These are phyloP conservation scores for Gaertneriomyces sp. DNA, from an alignment of 192 early-diverging fungal genomes.

Conservation along the genomic window DNA sequence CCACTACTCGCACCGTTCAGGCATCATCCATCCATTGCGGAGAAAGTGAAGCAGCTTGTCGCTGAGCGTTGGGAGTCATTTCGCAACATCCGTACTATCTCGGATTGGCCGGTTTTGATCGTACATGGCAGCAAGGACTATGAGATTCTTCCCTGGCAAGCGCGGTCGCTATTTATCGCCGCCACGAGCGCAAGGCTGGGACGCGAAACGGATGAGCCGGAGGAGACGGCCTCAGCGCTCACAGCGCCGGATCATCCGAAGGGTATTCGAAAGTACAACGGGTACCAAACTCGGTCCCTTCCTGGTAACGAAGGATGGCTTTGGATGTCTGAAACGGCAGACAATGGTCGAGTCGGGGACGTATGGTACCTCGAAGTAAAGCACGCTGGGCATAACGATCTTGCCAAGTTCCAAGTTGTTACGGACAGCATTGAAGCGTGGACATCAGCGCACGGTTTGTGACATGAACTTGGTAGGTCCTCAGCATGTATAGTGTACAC, in stretches of 20 bases:
- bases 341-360: background rate
- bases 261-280: background rate
- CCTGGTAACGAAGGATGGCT: slow-evolving; percentile 14
- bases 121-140: slow-evolving; percentile 43
- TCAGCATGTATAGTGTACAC: too few species aligned
- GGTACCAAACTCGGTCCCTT: slow-evolving; percentile 1
- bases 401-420: slow-evolving; percentile 32
- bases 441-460: slow-evolving; percentile 2
- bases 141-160: slow-evolving; percentile 43
- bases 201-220: slow-evolving; percentile 9
- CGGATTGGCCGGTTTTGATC: slow-evolving; percentile 38
- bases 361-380: slow-evolving; percentile 38
- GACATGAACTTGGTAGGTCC: too few species aligned
- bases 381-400: slow-evolving; percentile 39
- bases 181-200: slow-evolving; percentile 9
- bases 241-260: background rate
- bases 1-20: slow-evolving; percentile 41
- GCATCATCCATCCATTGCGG: slow-evolving; percentile 20
- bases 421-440: slow-evolving; percentile 28
- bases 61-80: slow-evolving; percentile 36
- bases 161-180: slow-evolving; percentile 23
- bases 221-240: background rate
- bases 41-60: slow-evolving; percentile 31
- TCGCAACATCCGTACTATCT: slow-evolving; percentile 28
- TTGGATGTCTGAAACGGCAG: slow-evolving; percentile 4